Base-by-base conservation (phyloP, 306 rosid genomes). In the Malus sylvestris region DNA sequence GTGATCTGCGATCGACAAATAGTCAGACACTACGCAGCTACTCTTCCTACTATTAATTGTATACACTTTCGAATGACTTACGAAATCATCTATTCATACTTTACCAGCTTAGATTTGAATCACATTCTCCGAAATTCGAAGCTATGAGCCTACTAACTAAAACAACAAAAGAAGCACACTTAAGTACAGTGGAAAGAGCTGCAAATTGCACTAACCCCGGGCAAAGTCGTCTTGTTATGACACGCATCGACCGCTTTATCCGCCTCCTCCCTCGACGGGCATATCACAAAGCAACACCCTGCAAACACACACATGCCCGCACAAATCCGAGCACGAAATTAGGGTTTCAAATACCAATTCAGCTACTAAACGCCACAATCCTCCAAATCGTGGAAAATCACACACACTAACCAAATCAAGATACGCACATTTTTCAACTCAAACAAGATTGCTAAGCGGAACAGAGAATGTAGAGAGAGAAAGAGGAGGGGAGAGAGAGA, bases 181-280 rank as follows among this genome's bases (percentile, higher is more conserved):
- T 70, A 16, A 79, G 72, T 42, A 44, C 44, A 27, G 55, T 4
- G 20, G 27, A 60, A 52, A 71, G 70, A 60, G 61, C 70, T 70
- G 73, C 59, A 68, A 73, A 57, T 68, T 64, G 68, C 70, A 90
- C 86, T 78, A 68, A 90, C 92, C 96, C 99, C 99, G 10, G 97
- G 93, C 33, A 95, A 69, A 10, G 99, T 92, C 81, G 87, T 95
- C 89, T 90, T 88, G 71, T 92, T 95, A 74, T 95, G 97, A 84
- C 97, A 95, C 19, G 96, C 97, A 95, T 86, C 83, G 86, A 95
- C 97, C 74, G 97, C 97, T 76, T 92, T 95, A 83, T 95, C 99
- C 8, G 99, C 99, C 78, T 95, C 99, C 29, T 92, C 84, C 66
- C 97, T 87, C 71, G 99, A 90, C 49, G 99, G 96, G 85, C 98